Percentiles rank a stretch among this genome's conserved stretches.
Evolutionary conservation across 805 yeast genomes (phyloP).

Genomic region (Candida nanaspora): DNA sequence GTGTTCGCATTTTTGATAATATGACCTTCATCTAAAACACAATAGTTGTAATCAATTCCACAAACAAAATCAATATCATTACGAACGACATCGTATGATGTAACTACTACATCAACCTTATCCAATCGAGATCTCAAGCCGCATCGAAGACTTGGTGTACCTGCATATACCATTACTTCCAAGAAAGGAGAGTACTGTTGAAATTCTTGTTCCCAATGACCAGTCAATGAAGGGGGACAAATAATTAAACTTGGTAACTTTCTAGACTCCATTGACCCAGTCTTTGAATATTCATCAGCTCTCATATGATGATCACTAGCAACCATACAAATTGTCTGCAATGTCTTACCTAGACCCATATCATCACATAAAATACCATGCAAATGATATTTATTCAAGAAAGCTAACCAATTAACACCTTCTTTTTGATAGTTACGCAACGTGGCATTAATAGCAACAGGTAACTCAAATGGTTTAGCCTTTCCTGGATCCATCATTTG

Average conservation of each 20-base stretch:
- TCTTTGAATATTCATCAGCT: conserved; percentile 55
- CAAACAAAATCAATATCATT: conserved; percentile 71
- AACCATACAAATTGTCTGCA: conserved; percentile 94
- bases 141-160: conserved; percentile 73
- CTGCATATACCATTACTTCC: conserved; percentile 80
- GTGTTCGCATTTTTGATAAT: conserved; percentile 89
- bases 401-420: conserved; percentile 97
- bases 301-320: conserved; percentile 92
- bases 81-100: conserved; percentile 94
- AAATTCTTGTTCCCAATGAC: conserved; percentile 98
- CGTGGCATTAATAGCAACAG: conserved; percentile 88
- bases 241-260: conserved; percentile 78
- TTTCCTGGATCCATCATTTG: conserved; percentile 98
- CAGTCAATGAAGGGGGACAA: conserved; percentile 96
- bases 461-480: conserved; percentile 79
- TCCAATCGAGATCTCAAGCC: conserved; percentile 45
- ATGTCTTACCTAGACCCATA: conserved; percentile 97
- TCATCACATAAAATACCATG: conserved; percentile 98
- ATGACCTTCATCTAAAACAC: conserved; percentile 97
- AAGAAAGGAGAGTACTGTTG: conserved; percentile 84
- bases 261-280: conserved; percentile 58
- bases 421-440: conserved; percentile 94
- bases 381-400: conserved; percentile 85
- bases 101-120: conserved; percentile 76
- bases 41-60: conserved; percentile 72